Conservation (phyloP, 2,329 filamentous ascomycete genomes). For the Endothia cerciana region DNA sequence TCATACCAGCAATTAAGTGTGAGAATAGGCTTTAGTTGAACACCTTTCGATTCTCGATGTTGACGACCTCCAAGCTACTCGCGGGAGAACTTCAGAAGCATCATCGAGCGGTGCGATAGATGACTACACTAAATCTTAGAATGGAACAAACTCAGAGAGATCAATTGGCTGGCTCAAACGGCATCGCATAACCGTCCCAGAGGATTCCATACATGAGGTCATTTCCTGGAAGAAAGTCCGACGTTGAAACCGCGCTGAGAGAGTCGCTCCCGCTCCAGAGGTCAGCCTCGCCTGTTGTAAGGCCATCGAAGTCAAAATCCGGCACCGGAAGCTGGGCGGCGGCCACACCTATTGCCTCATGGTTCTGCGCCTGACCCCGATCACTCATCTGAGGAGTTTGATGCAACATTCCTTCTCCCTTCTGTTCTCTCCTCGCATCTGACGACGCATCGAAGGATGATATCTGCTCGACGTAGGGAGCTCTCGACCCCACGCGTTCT, state of each 20-base stretch:
- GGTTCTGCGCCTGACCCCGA: background rate
- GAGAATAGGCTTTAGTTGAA: too few species aligned
- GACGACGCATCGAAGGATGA: slow-evolving; percentile 20
- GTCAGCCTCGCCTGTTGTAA: background rate
- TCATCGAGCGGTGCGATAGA: background rate
- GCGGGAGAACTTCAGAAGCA: background rate
- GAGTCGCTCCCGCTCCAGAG: slow-evolving; percentile 19
- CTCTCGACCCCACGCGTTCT: slow-evolving; percentile 2
- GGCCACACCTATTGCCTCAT: background rate
- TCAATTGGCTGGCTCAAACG: background rate
- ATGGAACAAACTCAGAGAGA: background rate
- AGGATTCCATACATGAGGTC: slow-evolving; percentile 24
- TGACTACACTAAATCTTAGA: background rate
- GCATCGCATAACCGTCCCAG: slow-evolving; percentile 21
- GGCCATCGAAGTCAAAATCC: slow-evolving; percentile 11
- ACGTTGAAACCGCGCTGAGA: slow-evolving; percentile 14
- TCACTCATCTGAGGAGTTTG: too few species aligned
- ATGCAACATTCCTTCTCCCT: background rate
- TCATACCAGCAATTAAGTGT: too few species aligned
- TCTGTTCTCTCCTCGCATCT: slow-evolving; percentile 5
- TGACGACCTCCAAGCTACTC: too few species aligned
- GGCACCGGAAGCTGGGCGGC: slow-evolving; percentile 14
- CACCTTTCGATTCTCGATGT: too few species aligned
- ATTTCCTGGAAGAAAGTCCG: slow-evolving; percentile 20
- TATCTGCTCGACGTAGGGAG: slow-evolving; percentile 20